Evolutionary conservation across 2,329 filamentous ascomycete species (phyloP).

Genomic region (Tolypocladium cylindrosporum): DNA sequence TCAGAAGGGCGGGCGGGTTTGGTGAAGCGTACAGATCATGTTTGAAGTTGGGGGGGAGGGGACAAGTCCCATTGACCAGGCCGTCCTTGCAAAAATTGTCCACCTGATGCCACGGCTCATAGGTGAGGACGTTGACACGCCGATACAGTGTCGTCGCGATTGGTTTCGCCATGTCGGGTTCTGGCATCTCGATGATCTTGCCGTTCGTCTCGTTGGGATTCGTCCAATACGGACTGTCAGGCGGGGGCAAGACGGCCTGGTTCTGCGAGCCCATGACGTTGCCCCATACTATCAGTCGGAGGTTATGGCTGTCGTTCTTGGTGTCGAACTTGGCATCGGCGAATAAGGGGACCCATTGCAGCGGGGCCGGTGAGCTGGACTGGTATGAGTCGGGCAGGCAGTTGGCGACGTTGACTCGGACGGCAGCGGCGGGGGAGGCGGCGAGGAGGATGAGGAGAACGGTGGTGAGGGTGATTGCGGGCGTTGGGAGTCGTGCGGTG

Average conservation of each 20-base stretch:
- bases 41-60: constrained; percentile 63
- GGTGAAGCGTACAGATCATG: constrained; percentile 2
- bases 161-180: constrained; percentile 30
- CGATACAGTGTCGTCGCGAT: constrained; percentile 65
- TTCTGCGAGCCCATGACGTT: constrained; percentile 73
- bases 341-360: constrained; percentile 73
- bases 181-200: constrained; percentile 64
- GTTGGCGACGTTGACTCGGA: constrained; percentile 70
- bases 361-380: constrained; percentile 41
- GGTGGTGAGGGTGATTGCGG: constrained; percentile 20
- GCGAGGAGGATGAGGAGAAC: constrained; percentile 28
- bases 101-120: constrained; percentile 51
- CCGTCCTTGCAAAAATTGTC: constrained; percentile 56
- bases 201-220: constrained; percentile 52
- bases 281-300: constrained; percentile 76
- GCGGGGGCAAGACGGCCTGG: constrained; percentile 46
- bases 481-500: constrained; percentile 1
- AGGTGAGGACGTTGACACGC: constrained; percentile 66
- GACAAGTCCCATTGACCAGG: constrained; percentile 56
- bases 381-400: constrained; percentile 59
- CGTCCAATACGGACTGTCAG: constrained; percentile 49
- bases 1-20: background rate
- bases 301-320: constrained; percentile 45
- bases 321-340: constrained; percentile 68
- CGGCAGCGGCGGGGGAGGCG: constrained; percentile 43